Base-by-base conservation (phyloP, 2,329 filamentous ascomycete species). In the Fusarium aywerte region DNA sequence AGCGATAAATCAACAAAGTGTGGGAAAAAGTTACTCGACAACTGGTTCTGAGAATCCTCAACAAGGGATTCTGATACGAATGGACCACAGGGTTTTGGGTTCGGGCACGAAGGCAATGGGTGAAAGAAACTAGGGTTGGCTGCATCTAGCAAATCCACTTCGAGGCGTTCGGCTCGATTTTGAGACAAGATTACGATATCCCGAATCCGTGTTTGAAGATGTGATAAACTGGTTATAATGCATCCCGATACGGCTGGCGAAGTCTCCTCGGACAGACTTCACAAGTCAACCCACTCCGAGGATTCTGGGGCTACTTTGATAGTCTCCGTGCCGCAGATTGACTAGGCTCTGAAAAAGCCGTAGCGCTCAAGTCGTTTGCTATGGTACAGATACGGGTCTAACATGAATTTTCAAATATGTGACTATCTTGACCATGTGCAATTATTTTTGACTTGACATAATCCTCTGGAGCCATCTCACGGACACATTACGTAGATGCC, bases 361-460 rank as follows among this genome's bases (percentile, higher is more conserved):
- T 86, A 82, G 80, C 81, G 80, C 76, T 79, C 77, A 78, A 88
- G 85, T 76, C 72, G 72, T 78, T 79, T 81, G 80, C 80, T 80
- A 85, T 81, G 81, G 86, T 86, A 89, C 86, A 89, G 86, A 89
- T 89, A 88, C 86, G 84, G 85, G 86, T 82, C 85, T 81, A 72
- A 89, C 84, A 89, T 81, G 58, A 58, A 52, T 49, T 57, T 65
- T 65, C 21, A 68, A 47, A 50, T 43, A 50, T 50, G 50, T 63
- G 58, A 67, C 25, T 33, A 36, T 39, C 13, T 18, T 52, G 6
- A 13, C 16, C 31, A 38, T 31, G 29, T 57, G 48, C 36, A 49
- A 50, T 43, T 48, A 33, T 36, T 42, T 29, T 63, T 58, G 21
- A 32, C 18, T 49, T 15, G 10, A 47, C 44, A 45, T 35, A 27